These are phyloP conservation scores for Botrytis deweyae DNA, from an alignment of 2,329 filamentous ascomycete species.

Conservation along the genomic window DNA sequence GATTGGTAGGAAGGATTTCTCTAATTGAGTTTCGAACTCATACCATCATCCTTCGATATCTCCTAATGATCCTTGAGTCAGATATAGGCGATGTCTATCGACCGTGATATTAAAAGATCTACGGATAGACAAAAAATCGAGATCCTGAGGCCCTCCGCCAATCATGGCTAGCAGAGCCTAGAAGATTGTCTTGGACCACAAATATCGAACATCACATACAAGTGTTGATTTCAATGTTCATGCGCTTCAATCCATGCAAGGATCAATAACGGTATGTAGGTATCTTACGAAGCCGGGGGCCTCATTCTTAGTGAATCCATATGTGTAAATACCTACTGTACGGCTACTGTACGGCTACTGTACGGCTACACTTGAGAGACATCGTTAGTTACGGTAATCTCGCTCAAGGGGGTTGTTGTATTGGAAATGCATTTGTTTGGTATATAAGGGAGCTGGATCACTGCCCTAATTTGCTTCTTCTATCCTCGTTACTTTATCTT, in stretches of 20 bases:
- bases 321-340: background rate
- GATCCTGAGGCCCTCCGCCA: background rate
- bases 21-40: background rate
- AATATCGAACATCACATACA: background rate
- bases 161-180: background rate
- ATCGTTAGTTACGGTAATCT: background rate
- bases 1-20: background rate
- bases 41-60: accelerated
- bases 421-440: background rate
- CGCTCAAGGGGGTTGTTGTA: background rate
- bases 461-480: background rate
- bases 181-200: background rate
- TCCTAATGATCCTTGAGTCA: background rate
- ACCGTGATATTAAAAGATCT: background rate
- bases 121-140: background rate
- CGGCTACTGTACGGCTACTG: background rate
- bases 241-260: background rate
- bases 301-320: background rate
- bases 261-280: background rate
- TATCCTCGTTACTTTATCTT: background rate
- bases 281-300: background rate
- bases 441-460: background rate
- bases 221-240: background rate
- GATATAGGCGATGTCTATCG: background rate
- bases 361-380: background rate